phyloP scores from a whole-genome alignment of 2,329 filamentous ascomycete species.

The Didymella lethalis region DNA sequence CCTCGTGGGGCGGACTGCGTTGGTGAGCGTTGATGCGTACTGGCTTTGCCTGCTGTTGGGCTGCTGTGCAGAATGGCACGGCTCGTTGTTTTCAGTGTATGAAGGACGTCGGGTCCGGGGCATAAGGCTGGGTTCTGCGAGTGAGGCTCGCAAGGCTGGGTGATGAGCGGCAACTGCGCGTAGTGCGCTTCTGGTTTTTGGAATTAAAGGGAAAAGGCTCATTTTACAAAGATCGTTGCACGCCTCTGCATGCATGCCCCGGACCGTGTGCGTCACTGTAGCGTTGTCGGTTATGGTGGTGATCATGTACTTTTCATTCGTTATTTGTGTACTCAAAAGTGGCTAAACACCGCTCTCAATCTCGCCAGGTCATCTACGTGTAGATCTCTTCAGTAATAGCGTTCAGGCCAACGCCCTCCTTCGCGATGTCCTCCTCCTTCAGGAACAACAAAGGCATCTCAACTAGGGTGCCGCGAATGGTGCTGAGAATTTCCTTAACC shows the following conservation, averaged over 20 bases:
- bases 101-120: not conserved
- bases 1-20: not conserved
- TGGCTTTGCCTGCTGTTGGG: slow-evolving; percentile 13
- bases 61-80: slow-evolving; percentile 12
- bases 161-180: not conserved
- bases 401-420: slow-evolving; percentile 72
- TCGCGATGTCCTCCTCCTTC: slow-evolving; percentile 84
- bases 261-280: not conserved
- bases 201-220: not conserved
- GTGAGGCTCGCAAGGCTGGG: not conserved
- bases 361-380: slow-evolving; percentile 43
- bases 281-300: not conserved
- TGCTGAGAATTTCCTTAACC: slow-evolving; percentile 73
- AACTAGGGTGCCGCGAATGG: slow-evolving; percentile 68
- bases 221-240: no score
- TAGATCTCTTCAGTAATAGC: slow-evolving; percentile 59
- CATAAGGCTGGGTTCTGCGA: slow-evolving; percentile 1
- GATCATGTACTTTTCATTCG: not conserved
- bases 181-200: not conserved
- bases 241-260: not conserved
- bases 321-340: not conserved
- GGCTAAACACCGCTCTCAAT: not conserved
- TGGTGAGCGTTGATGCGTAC: not conserved
- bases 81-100: not conserved
- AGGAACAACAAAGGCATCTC: slow-evolving; percentile 94